phyloP scores from a whole-genome alignment of 2,329 filamentous ascomycete genomes.

The Plenodomus lindquistii region DNA sequence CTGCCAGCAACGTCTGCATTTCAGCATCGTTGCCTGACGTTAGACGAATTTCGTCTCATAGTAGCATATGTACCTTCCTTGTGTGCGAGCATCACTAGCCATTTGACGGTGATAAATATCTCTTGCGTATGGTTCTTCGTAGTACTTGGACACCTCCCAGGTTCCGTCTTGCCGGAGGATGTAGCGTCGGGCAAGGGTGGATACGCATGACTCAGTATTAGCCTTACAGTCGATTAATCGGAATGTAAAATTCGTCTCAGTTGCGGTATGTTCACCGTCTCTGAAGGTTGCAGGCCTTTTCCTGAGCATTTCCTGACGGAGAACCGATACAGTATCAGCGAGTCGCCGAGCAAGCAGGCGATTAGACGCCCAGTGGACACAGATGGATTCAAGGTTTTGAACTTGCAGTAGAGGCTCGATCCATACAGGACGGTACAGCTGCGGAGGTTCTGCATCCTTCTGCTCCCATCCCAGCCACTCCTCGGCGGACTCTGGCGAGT shows the following conservation, averaged over 20 bases:
- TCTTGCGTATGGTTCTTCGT: neutral
- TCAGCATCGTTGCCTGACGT: neutral
- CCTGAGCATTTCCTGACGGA: constrained; percentile 19
- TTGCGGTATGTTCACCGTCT: neutral
- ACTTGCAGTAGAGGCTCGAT: constrained; percentile 21
- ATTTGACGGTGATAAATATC: neutral
- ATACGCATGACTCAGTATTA: neutral
- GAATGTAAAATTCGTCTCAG: neutral
- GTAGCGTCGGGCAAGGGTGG: neutral
- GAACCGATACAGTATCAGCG: constrained; percentile 13
- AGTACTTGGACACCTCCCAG: neutral
- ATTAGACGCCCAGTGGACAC: constrained; percentile 21
- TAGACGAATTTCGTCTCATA: neutral
- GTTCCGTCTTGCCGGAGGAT: neutral
- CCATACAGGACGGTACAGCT: constrained; percentile 19
- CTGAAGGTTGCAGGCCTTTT: neutral
- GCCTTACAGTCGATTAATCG: neutral
- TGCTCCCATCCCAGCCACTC: constrained; percentile 16
- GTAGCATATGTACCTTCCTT: neutral
- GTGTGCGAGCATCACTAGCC: neutral
- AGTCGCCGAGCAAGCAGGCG: constrained; percentile 14
- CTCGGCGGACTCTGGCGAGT: constrained; percentile 5
- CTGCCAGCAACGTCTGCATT: too few species aligned
- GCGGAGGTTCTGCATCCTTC: constrained; percentile 5
- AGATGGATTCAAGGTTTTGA: constrained; percentile 14